Conservation (phyloP, 164 flowering plant species). For the Stephania japonica region DNA sequence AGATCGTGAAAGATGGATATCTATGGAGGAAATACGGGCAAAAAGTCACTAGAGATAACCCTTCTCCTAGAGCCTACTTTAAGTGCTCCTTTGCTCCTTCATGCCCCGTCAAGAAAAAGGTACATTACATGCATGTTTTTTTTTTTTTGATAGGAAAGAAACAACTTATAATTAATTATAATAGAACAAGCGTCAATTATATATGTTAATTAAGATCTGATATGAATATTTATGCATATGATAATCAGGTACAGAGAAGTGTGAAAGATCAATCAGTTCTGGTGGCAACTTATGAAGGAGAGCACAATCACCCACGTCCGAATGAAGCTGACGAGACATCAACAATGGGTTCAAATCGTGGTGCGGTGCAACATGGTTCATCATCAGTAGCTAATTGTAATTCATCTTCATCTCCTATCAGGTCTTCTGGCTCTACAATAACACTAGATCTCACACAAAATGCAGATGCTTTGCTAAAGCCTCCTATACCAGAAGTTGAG, state of each 20-base stretch:
- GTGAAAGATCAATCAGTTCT: conserved; percentile 51
- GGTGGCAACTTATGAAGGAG: conserved; percentile 79
- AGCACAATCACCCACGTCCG: conserved; percentile 55
- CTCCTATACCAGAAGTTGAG: conserved; percentile 14
- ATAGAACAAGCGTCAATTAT: neutral
- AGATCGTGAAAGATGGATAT: conserved; percentile 32
- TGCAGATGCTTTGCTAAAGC: neutral
- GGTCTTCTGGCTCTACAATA: conserved; percentile 26
- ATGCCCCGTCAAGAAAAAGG: conserved; percentile 38
- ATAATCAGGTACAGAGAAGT: conserved; percentile 66
- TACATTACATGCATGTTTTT: too few species aligned
- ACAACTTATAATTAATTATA: neutral
- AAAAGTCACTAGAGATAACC: conserved; percentile 36
- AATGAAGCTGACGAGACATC: conserved; percentile 22
- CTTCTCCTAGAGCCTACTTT: conserved; percentile 38
- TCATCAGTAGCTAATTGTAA: conserved; percentile 24
- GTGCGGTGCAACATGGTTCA: neutral
- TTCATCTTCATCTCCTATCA: conserved; percentile 26
- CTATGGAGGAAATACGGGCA: conserved; percentile 46
- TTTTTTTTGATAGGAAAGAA: too few species aligned
- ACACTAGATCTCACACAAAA: conserved; percentile 50
- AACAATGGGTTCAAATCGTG: conserved; percentile 21
- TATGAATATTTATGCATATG: neutral
- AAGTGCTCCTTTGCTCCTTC: conserved; percentile 32
- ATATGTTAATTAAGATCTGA: neutral